Evolutionary conservation across 441 rosid species (phyloP).

Genomic region (Gossypium gossypioides): DNA sequence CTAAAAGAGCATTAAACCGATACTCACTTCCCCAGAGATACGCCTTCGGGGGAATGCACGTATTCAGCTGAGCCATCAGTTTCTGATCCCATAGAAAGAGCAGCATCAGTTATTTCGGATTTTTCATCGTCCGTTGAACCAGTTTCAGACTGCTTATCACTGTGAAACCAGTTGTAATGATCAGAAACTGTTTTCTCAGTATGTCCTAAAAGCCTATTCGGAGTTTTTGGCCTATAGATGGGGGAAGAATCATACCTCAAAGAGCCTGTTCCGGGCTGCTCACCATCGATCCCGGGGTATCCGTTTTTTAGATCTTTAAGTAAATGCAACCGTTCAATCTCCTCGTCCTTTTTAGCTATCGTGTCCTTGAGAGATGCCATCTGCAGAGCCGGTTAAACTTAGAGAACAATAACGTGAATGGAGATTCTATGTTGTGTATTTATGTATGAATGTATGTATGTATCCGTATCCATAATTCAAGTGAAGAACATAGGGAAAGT

Average conservation of each 20-base stretch:
- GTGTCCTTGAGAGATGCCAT: conserved; percentile 50
- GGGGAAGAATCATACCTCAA: conserved; percentile 15
- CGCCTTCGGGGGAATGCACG: conserved; percentile 13
- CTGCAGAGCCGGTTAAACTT: conserved; percentile 22
- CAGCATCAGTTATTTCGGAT: conserved; percentile 36
- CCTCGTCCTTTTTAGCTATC: conserved; percentile 46
- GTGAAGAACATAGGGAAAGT: too few relatives aligned
- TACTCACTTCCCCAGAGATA: conserved; percentile 27
- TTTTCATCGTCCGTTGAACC: conserved; percentile 32
- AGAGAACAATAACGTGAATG: not conserved
- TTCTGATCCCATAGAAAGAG: conserved; percentile 34
- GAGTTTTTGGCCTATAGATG: conserved; percentile 15
- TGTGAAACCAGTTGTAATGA: conserved; percentile 13
- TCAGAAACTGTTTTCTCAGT: conserved; percentile 27
- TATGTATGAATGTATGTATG: not conserved
- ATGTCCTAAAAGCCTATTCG: conserved; percentile 21
- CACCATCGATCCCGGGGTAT: conserved; percentile 17
- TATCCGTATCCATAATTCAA: not conserved
- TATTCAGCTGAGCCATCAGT: conserved; percentile 28
- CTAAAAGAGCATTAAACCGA: not conserved
- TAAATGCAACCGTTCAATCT: conserved; percentile 49
- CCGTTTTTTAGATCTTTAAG: conserved; percentile 34
- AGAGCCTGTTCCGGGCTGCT: conserved; percentile 13
- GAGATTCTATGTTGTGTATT: not conserved
- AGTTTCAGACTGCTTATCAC: conserved; percentile 18